These are phyloP conservation scores for Aquanectria penicillioides DNA, from an alignment of 2,329 filamentous ascomycete genomes.

Conservation along the genomic window DNA sequence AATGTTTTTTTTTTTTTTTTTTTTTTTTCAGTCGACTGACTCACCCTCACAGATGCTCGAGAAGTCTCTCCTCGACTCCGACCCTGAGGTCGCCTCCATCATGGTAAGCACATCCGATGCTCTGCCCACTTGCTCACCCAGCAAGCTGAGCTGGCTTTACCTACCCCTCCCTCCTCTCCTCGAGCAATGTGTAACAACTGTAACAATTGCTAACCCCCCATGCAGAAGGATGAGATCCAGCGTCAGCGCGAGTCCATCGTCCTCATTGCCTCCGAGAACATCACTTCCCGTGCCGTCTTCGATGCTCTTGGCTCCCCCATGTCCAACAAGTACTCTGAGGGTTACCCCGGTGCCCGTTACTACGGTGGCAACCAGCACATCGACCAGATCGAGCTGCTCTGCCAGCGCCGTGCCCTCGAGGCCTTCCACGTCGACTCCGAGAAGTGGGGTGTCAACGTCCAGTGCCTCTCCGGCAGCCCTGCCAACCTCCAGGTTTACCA, in stretches of 20 bases:
- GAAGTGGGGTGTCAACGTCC: conserved; percentile 99
- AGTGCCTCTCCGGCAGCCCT: conserved; percentile 90
- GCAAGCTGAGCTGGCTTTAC: no score
- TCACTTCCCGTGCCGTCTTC: conserved; percentile 97
- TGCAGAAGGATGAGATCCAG: conserved; percentile 88
- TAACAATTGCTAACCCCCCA: conserved; percentile 43
- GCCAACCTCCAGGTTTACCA: conserved; percentile 99
- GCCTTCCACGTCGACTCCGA: conserved; percentile 86
- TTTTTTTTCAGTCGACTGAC: conserved; percentile 26
- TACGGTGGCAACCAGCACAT: conserved; percentile 99
- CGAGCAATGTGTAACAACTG: no score
- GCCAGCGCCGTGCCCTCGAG: conserved; percentile 92
- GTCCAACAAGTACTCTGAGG: conserved; percentile 99
- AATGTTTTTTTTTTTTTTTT: no score
- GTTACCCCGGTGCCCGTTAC: conserved; percentile 97
- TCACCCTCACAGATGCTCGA: conserved; percentile 80
- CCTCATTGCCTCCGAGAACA: conserved; percentile 98
- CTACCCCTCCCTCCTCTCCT: no score
- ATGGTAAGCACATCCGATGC: conserved; percentile 75
- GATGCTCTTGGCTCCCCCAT: conserved; percentile 94
- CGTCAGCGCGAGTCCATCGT: conserved; percentile 98
- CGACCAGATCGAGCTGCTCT: conserved; percentile 93
- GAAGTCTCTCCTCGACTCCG: conserved; percentile 89
- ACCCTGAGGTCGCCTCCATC: conserved; percentile 94
- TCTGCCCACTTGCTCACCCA: neutral